Evolutionary conservation across 148 eudicot species (phyloP).

Genomic region (Fagopyrum tataricum): DNA sequence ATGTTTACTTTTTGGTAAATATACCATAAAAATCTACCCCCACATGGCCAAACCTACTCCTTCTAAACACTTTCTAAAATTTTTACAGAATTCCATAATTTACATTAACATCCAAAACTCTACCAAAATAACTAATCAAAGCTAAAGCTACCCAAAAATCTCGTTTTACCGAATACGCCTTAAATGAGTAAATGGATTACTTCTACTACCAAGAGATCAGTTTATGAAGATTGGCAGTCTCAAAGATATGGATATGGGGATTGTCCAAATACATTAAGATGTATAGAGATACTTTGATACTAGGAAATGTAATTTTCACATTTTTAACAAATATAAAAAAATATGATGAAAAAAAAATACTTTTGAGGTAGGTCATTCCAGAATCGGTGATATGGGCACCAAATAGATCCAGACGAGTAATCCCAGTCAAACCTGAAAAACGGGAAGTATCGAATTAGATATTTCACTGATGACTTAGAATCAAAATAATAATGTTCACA

Average conservation of each 20-base stretch:
- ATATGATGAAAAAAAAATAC: background rate
- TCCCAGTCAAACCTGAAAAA: conserved; percentile 59
- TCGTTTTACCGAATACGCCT: too few relatives aligned
- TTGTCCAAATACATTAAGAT: background rate
- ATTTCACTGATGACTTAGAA: background rate
- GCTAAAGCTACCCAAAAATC: too few relatives aligned
- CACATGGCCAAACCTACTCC: too few relatives aligned
- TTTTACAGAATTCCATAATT: too few relatives aligned
- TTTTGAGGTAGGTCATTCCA: conserved; percentile 12
- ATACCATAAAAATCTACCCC: too few relatives aligned
- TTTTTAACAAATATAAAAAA: background rate
- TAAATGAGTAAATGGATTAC: background rate
- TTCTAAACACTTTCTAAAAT: too few relatives aligned
- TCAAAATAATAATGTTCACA: background rate
- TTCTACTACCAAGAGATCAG: background rate
- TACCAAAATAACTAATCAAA: too few relatives aligned
- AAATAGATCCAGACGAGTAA: conserved; percentile 91
- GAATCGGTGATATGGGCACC: conserved; percentile 37
- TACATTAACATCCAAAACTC: too few relatives aligned
- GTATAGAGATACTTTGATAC: background rate
- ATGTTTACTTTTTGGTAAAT: too few relatives aligned
- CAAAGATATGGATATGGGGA: background rate
- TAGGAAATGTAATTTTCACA: background rate
- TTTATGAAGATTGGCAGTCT: background rate
- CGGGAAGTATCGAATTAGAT: background rate